Conservation (phyloP, 2,329 filamentous ascomycete genomes). For the Aspergillus nomiae region DNA sequence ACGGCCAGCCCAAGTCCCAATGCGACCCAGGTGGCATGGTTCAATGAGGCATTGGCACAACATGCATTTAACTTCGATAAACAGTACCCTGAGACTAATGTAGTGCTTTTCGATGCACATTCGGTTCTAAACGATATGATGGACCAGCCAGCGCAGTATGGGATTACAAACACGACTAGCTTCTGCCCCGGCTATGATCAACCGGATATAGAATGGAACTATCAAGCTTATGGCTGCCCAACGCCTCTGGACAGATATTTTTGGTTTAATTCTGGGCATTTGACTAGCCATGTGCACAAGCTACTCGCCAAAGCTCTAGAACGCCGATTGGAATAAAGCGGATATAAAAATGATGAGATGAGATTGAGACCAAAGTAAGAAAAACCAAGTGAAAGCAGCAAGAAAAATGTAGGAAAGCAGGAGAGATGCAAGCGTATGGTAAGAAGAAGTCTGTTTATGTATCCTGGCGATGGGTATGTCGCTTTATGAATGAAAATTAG, state of each 20-base stretch:
- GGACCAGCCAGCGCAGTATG: conserved; percentile 44
- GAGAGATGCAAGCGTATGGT: not conserved
- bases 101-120: conserved; percentile 51
- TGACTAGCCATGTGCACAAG: conserved; percentile 46
- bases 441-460: not conserved
- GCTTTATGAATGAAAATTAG: not conserved
- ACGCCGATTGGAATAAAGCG: conserved; percentile 16
- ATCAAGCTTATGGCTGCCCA: conserved; percentile 48
- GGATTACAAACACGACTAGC: conserved; percentile 49
- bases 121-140: conserved; percentile 45
- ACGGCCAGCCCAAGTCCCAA: conserved; percentile 45
- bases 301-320: conserved; percentile 35
- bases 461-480: not conserved
- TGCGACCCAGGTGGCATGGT: conserved; percentile 49
- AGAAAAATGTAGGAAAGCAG: not conserved
- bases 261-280: conserved; percentile 53
- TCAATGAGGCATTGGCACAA: conserved; percentile 42
- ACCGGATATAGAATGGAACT: conserved; percentile 47
- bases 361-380: not conserved
- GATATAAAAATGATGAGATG: not conserved
- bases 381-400: not conserved
- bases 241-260: conserved; percentile 48
- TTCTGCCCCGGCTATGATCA: conserved; percentile 51
- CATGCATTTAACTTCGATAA: conserved; percentile 39
- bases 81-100: conserved; percentile 34